Evolutionary conservation across 2,329 filamentous ascomycete species (phyloP), one percentile per base, ranked within the genome.

Genomic region (Phaeoacremonium minimum): DNA sequence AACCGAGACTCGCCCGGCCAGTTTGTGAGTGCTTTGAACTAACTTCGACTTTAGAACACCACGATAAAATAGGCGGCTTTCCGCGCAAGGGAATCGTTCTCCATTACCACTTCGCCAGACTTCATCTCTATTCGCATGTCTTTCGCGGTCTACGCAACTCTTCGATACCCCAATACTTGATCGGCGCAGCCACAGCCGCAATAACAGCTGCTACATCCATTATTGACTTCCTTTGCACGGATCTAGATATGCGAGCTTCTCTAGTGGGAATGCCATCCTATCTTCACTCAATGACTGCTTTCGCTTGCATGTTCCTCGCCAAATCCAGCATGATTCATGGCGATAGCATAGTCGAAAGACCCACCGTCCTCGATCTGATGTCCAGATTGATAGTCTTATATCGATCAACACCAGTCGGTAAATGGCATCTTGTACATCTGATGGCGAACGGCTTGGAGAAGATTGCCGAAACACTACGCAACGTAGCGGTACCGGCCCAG

Each of bases 211-310:
- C 63, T 6, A 57, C 50, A 1, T 51, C 53, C n/a, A 64, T 62
- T 28, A 52, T 66, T 35, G 55, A 61, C 18, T 49, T 64, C 38
- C 46, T 65, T 2, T 40, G 62, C 4, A 51, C 46, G 4, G 60
- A 66, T 28, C 41, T 46, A 7, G 55, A 61, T 20, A 55, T 66
- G 12, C 49, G 53, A 5, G 48, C 50, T 15, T 49, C 52, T 1
- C 53, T 49, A 1, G 28, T 17, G 55, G 66, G 70, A 2, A 68
- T 74, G 51, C 70, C 71, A 2, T 66, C 67, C 4, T 74, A 73
- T 33, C 60, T 72, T 30, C 66, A 71, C 38, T 69, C 66, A 30
- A 75, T 74, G 71, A 71, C 68, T 0, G 68, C 66, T 0, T 74
- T 74, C 39, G 69, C 71, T 2, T 72, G 67, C 46, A 67, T 72